These are phyloP conservation scores for Clohesyomyces aquaticus DNA, from an alignment of 495 filamentous ascomycete genomes.

Conservation along the genomic window DNA sequence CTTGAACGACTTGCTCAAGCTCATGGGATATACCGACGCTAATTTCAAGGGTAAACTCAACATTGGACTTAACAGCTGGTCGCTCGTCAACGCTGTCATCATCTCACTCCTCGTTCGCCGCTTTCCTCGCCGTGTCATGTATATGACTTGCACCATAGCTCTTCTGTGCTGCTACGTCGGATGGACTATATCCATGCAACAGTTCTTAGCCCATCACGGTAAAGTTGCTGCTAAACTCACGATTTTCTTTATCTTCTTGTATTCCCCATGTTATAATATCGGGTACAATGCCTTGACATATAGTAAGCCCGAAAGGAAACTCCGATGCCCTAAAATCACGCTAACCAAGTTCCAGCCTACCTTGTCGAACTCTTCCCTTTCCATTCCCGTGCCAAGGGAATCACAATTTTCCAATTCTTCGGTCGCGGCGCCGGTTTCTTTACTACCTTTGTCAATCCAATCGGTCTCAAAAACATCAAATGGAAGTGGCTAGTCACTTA, in stretches of 20 bases:
- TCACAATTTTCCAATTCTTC: constrained; percentile 67
- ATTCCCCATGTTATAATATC: constrained; percentile 67
- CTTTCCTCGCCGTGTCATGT: constrained; percentile 63
- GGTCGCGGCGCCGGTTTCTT: constrained; percentile 59
- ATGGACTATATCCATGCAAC: constrained; percentile 64
- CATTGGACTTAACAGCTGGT: constrained; percentile 63
- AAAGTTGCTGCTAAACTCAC: constrained; percentile 54
- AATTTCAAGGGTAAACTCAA: constrained; percentile 61
- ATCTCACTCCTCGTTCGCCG: constrained; percentile 57
- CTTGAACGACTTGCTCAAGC: constrained; percentile 54
- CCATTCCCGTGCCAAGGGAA: constrained; percentile 62
- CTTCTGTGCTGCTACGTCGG: constrained; percentile 60
- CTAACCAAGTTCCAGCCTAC: constrained; percentile 50
- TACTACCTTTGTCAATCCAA: constrained; percentile 67
- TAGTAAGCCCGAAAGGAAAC: constrained; percentile 48
- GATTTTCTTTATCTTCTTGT: constrained; percentile 67
- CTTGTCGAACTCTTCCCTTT: constrained; percentile 69
- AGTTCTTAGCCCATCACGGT: constrained; percentile 53
- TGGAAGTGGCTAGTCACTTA: constrained; percentile 70
- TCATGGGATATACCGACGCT: constrained; percentile 56
- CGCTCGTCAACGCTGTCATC: constrained; percentile 55
- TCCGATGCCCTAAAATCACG: neutral
- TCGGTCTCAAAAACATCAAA: constrained; percentile 60
- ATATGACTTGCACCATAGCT: constrained; percentile 57
- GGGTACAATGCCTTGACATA: constrained; percentile 72